Evolutionary conservation across 495 filamentous ascomycete species (phyloP), one percentile per base, ranked within the genome.

Genomic region (Penicillium egyptiacum): DNA sequence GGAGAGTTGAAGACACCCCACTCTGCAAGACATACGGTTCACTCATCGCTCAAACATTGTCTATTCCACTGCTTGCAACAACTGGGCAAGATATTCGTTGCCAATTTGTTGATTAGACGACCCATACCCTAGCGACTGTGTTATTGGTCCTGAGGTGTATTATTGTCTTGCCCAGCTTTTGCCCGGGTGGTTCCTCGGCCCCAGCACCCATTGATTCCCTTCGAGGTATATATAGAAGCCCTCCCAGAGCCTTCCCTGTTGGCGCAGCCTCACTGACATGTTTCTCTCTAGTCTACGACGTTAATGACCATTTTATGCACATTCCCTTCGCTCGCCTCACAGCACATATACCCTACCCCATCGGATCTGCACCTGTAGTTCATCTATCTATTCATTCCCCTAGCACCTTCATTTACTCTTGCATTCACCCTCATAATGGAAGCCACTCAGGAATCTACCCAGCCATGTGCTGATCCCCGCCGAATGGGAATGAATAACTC

Each of bases 391-490:
- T 53, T 25, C 39, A 26, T 45, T 55, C 26, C 50, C 56, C 43
- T 56, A 50, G 41, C 60, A 70, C 50, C 30, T 43, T 28, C 53
- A 39, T 55, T 40, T 41, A 4, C 30, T 53, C 56, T 46, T 60
- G 20, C 53, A 39, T 62, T 50, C 43, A n/a, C 11, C 43, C 39
- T 45, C 55, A 55, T 28, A 50, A 79, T 79, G 76, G 76, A 76
- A 55, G 76, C 75, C 16, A 88, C 86, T 11, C 85, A 86, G 63
- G 82, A 79, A 80, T 83, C 86, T 43, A 97, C 94, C 1, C 92
- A 98, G 66, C 86, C 83, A 62, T 83, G 87, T 54, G 73, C 88
- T 53, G 93, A 96, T 69, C 89, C 91, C 40, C 83, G 91, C 44
- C 84, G 91, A 19, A 69, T 86, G 53, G 91, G 90, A 16, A 75